Percentiles rank a stretch among this genome's conserved stretches.
Conservation (phyloP, 2,329 filamentous ascomycete species). For the Fusarium sp. region DNA sequence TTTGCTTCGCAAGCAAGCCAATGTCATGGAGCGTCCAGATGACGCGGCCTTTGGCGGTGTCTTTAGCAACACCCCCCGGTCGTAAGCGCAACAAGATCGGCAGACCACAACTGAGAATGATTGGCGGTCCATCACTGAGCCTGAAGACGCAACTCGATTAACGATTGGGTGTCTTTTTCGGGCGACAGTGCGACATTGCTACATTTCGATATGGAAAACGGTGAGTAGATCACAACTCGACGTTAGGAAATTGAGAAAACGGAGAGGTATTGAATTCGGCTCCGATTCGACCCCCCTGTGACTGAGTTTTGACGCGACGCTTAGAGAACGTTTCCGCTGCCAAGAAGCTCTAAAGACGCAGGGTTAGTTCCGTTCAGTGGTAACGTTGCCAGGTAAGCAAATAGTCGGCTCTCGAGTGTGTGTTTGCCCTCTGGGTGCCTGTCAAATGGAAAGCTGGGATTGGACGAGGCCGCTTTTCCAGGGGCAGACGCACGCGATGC, state of each 20-base stretch:
- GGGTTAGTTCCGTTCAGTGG: slow-evolving; percentile 22
- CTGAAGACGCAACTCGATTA: slow-evolving; percentile 11
- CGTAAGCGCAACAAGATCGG: slow-evolving; percentile 32
- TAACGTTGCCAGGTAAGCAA: slow-evolving; percentile 37
- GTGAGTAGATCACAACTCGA: slow-evolving; percentile 22
- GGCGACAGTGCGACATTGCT: slow-evolving; percentile 9
- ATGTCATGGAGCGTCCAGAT: slow-evolving; percentile 42
- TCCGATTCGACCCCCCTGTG: slow-evolving; percentile 31
- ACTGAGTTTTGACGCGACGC: slow-evolving; percentile 15
- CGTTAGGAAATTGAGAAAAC: slow-evolving; percentile 14
- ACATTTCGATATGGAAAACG: slow-evolving; percentile 20
- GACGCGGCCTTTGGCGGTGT: slow-evolving; percentile 46
- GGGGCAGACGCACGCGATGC: slow-evolving; percentile 42
- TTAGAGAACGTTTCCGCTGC: slow-evolving; percentile 32
- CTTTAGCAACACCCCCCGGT: slow-evolving; percentile 40
- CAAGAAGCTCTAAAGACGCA: slow-evolving; percentile 37
- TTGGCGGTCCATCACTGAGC: slow-evolving; percentile 20
- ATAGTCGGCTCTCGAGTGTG: slow-evolving; percentile 3
- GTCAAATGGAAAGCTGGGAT: slow-evolving; percentile 37
- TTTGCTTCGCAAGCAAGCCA: slow-evolving; percentile 47
- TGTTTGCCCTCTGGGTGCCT: slow-evolving; percentile 31
- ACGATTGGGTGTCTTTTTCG: slow-evolving; percentile 23
- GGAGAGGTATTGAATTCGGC: slow-evolving; percentile 25
- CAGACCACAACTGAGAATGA: slow-evolving; percentile 26
- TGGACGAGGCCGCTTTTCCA: slow-evolving; percentile 40